Evolutionary conservation across 345 rosid species (phyloP).

Genomic region (Eutrema heterophyllum): DNA sequence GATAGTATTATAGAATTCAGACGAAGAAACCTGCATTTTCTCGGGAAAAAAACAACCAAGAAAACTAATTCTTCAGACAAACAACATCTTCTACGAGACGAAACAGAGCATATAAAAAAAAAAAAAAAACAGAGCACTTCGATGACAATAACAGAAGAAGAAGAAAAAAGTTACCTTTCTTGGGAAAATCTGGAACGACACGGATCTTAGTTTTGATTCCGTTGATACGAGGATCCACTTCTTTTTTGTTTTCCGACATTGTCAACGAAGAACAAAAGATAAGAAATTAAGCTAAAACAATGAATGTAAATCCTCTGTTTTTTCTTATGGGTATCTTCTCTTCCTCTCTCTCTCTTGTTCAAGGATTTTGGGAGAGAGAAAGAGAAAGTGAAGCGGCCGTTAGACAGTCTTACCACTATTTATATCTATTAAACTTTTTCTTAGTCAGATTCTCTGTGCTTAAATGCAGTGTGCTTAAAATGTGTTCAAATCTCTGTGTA

Average conservation of each 20-base stretch:
- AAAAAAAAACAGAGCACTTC: neutral
- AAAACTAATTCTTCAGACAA: neutral
- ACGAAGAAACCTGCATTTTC: constrained; percentile 1
- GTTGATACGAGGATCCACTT: constrained; percentile 64
- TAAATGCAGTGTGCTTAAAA: constrained; percentile 24
- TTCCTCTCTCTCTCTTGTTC: constrained; percentile 2
- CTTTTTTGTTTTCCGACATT: constrained; percentile 66
- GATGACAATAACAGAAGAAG: neutral
- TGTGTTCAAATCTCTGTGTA: constrained; percentile 17
- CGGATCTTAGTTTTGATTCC: constrained; percentile 76
- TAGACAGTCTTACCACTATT: constrained; percentile 9
- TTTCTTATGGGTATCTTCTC: neutral
- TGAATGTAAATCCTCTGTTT: neutral
- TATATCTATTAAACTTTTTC: constrained; percentile 8
- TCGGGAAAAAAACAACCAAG: neutral
- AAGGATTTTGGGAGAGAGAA: constrained; percentile 7
- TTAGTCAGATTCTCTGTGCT: constrained; percentile 5
- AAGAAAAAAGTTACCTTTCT: constrained; percentile 46
- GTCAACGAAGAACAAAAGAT: constrained; percentile 20
- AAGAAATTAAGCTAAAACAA: neutral
- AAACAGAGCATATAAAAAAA: constrained; percentile 3
- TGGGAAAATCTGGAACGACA: constrained; percentile 83
- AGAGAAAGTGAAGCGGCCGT: constrained; percentile 19
- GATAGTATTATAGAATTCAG: neutral
- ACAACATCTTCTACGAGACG: constrained; percentile 15